Evolutionary conservation across 495 filamentous ascomycete genomes (phyloP), one percentile per base, ranked within the genome.

Genomic region (Xylaria bambusicola): DNA sequence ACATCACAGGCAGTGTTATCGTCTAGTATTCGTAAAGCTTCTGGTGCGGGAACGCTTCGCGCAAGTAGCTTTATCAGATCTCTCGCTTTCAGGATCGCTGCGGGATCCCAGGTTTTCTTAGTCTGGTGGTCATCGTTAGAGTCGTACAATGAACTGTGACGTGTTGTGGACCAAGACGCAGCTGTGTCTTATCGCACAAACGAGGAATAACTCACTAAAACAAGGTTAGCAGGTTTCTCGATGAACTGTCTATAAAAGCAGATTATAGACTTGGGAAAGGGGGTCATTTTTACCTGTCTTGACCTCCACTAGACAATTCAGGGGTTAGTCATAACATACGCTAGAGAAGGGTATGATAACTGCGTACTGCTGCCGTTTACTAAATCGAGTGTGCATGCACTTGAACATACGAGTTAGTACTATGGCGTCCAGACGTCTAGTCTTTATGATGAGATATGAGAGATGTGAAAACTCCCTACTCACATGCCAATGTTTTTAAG

Each of bases 61-160:
- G 94, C 86, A 17, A 99, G 83, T 6, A 99, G 77, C 72, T 96
- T 97, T 73, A 98, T 93, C 52, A 98, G 76, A 71, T 99, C 94
- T 36, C 94, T 84, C 23, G 93, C 93, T 52, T 97, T 97, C 40
- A 99, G 82, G 64, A 99, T 97, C 3, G 92, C 82, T 17, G 93
- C 93, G 7, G 94, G 94, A 68, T 99, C 94, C 69, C 81, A 98
- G 18, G 94, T 99, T 73, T 97, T 93, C 65, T 92, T 79, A 2
- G 94, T 98, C 20, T 60, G 9, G 12, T 47, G n/a, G n/a, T n/a
- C n/a, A 18, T 40, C 2, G 40, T 60, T 46, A 60, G 40, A 2
- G 46, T 52, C 3, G 17, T 13, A 21, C 13, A 23, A 3, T 35
- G 4, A 36, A 41, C 3, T 1, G 21, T 2, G 18, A 5, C 15